phyloP scores from a whole-genome alignment of 768 basidiomycete genomes.

The Panaeolus papilionaceus region DNA sequence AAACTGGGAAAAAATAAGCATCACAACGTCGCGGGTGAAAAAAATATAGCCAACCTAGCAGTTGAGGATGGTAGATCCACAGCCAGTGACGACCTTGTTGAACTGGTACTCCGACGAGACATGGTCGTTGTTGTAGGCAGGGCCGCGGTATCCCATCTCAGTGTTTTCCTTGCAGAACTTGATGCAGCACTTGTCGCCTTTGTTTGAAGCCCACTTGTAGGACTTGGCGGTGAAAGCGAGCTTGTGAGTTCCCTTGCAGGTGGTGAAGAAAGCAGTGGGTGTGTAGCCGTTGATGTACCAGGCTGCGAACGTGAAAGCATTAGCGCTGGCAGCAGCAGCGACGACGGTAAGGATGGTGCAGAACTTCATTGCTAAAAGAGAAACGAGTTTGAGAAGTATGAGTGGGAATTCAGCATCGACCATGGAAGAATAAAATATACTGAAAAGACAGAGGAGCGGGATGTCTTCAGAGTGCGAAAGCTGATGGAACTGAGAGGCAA shows the following conservation, averaged over 20 bases:
- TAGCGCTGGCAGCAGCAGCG: slow-evolving; percentile 2
- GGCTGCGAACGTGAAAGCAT: too few relatives aligned
- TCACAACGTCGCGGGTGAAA: background rate
- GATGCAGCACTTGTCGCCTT: too few relatives aligned
- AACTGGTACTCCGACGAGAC: too few relatives aligned
- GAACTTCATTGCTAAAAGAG: background rate
- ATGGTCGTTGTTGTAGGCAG: background rate
- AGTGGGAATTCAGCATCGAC: too few relatives aligned
- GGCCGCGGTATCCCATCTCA: background rate
- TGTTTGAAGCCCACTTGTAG: background rate
- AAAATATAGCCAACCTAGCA: background rate
- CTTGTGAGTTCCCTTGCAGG: background rate
- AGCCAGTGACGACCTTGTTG: slow-evolving; percentile 6
- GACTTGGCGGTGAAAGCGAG: background rate
- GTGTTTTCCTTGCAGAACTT: background rate
- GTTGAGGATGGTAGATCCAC: background rate
- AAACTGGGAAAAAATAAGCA: background rate
- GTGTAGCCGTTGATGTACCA: too few relatives aligned
- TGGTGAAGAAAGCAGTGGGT: background rate
- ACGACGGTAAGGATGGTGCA: background rate
- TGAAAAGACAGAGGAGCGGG: too few relatives aligned
- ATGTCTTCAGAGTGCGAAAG: too few relatives aligned
- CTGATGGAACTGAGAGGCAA: too few relatives aligned
- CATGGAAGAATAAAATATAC: too few relatives aligned
- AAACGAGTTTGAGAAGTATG: too few relatives aligned